These are phyloP conservation scores for Torulaspora franciscae DNA, from an alignment of 805 yeast genomes.

Conservation along the genomic window DNA sequence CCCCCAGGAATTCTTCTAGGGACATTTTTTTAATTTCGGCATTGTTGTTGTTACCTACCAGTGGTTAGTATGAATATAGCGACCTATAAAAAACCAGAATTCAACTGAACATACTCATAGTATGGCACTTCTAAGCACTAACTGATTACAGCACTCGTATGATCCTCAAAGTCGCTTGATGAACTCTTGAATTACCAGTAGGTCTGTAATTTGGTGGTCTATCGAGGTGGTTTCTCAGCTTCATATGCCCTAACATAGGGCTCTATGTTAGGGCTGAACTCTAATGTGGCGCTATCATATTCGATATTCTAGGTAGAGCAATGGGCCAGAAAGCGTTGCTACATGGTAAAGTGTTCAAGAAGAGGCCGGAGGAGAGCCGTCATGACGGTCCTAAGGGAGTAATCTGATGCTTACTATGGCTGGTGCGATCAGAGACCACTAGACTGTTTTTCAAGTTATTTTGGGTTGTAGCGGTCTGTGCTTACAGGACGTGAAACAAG, in stretches of 20 bases:
- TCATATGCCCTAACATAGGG: background rate
- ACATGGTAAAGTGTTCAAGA: too few species aligned
- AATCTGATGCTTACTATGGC: too few species aligned
- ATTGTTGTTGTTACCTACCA: constrained; percentile 10
- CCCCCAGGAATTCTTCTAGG: constrained; percentile 43
- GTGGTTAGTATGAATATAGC: background rate
- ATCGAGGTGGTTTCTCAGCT: background rate
- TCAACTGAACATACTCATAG: background rate
- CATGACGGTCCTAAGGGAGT: too few species aligned
- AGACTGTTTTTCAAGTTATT: too few species aligned
- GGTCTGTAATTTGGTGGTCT: background rate
- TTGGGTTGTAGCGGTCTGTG: too few species aligned
- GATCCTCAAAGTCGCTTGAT: background rate
- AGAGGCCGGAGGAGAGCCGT: too few species aligned
- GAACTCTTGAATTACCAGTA: background rate
- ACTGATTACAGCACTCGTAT: background rate
- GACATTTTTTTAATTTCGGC: constrained; percentile 42
- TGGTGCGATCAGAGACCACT: too few species aligned
- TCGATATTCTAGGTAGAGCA: too few species aligned
- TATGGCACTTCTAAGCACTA: background rate
- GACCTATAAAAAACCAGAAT: background rate
- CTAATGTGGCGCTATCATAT: background rate
- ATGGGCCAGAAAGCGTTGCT: too few species aligned
- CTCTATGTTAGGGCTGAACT: background rate
- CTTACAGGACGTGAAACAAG: too few species aligned